phyloP scores from a whole-genome alignment of 2,329 filamentous ascomycete species.

The Parastagonospora nodorum region DNA sequence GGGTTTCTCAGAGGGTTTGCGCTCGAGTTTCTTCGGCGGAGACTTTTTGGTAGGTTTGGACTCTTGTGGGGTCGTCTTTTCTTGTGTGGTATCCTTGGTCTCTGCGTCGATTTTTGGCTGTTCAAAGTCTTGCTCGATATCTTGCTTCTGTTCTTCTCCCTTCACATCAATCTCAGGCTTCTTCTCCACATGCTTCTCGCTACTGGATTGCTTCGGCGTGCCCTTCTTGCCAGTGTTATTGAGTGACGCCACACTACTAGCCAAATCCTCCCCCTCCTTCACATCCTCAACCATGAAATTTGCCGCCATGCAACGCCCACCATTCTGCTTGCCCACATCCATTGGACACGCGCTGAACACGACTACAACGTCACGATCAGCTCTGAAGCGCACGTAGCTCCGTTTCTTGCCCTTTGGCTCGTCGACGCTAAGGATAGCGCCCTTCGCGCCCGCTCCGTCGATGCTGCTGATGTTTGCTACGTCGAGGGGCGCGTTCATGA shows the following conservation, averaged over 20 bases:
- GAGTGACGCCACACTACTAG: slow-evolving; percentile 17
- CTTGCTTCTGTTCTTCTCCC: slow-evolving; percentile 2
- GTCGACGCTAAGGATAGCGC: slow-evolving; percentile 31
- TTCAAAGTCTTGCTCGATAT: neutral
- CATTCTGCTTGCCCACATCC: slow-evolving; percentile 44
- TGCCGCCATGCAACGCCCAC: slow-evolving; percentile 45
- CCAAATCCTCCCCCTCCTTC: slow-evolving; percentile 28
- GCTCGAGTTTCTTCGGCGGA: slow-evolving; percentile 3
- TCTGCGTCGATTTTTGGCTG: too few relatives aligned
- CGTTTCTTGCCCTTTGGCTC: slow-evolving; percentile 44
- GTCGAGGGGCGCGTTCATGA: slow-evolving; percentile 42
- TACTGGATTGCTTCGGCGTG: neutral
- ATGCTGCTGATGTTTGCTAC: slow-evolving; percentile 12
- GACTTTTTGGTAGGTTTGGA: too few relatives aligned
- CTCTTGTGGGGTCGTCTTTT: too few relatives aligned
- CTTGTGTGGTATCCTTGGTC: too few relatives aligned
- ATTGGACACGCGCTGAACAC: slow-evolving; percentile 48
- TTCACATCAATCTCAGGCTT: neutral
- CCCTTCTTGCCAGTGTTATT: slow-evolving; percentile 16
- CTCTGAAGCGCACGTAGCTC: slow-evolving; percentile 39
- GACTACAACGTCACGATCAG: slow-evolving; percentile 44
- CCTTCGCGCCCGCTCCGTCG: slow-evolving; percentile 35
- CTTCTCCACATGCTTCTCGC: slow-evolving; percentile 2
- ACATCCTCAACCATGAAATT: slow-evolving; percentile 47
- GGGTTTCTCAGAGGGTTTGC: neutral